Percentiles rank a stretch among this genome's conserved stretches.
These are phyloP conservation scores for Globisporangium nunn DNA, from an alignment of 352 stramenopile species.

Conservation along the genomic window DNA sequence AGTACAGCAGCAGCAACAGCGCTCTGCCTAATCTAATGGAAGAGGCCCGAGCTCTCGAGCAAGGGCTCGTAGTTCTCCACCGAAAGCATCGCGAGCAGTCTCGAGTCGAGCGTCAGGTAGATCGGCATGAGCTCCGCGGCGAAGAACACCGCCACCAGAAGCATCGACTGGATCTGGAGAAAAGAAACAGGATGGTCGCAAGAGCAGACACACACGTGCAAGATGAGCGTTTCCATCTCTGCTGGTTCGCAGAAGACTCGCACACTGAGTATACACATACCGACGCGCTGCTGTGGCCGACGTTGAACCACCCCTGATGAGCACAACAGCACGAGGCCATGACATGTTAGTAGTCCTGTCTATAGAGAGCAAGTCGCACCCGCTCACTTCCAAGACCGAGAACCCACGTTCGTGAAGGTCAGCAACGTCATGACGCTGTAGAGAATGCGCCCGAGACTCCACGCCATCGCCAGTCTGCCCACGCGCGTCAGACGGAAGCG, in stretches of 20 bases:
- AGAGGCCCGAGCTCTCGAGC: conserved; percentile 53
- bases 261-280: conserved; percentile 19
- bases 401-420: conserved; percentile 74
- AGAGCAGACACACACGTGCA: not conserved
- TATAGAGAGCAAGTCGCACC: not conserved
- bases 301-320: conserved; percentile 76
- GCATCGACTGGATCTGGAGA: conserved; percentile 70
- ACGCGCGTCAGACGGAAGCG: conserved; percentile 53
- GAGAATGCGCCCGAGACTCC: conserved; percentile 79
- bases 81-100: conserved; percentile 71
- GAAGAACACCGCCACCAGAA: conserved; percentile 77
- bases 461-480: conserved; percentile 60
- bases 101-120: conserved; percentile 69
- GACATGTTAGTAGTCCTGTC: not conserved
- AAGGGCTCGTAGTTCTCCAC: conserved; percentile 76
- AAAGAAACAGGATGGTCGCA: not conserved
- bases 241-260: not conserved
- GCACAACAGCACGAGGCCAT: not conserved
- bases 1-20: not conserved
- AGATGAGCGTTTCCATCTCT: not conserved
- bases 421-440: conserved; percentile 86
- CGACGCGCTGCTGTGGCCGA: conserved; percentile 55
- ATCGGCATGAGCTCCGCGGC: conserved; percentile 71
- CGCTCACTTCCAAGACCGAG: not conserved
- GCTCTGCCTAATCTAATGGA: conserved; percentile 17